Conservation (phyloP, 163 green algal genomes). For the Coccomyxa subellipsoidea region DNA sequence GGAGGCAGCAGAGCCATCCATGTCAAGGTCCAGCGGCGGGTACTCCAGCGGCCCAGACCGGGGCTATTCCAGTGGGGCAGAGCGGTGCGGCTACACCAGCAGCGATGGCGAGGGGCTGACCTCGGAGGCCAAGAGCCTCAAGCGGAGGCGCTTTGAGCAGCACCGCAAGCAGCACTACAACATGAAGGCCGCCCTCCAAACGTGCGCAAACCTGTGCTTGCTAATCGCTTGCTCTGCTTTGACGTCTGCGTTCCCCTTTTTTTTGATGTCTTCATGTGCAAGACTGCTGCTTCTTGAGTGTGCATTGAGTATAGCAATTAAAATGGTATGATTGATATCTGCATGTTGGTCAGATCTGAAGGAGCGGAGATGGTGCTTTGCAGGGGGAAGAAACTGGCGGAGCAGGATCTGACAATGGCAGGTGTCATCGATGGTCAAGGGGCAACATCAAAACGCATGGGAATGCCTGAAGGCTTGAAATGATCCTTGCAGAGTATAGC, state of each 20-base stretch:
- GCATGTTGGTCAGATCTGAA: not conserved
- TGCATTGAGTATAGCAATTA: too few relatives aligned
- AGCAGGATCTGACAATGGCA: not conserved
- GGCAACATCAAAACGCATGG: not conserved
- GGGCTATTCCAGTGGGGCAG: not conserved
- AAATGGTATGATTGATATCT: too few relatives aligned
- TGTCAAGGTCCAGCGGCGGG: not conserved
- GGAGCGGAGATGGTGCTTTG: not conserved
- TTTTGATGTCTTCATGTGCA: too few relatives aligned
- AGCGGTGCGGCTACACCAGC: constrained; percentile 10
- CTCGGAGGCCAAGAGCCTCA: constrained; percentile 30
- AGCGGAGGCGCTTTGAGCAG: constrained; percentile 57
- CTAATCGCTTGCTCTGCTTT: too few relatives aligned
- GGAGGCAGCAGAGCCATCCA: not conserved
- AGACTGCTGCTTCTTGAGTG: too few relatives aligned
- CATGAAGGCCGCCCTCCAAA: constrained; percentile 47
- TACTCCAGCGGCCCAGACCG: constrained; percentile 18
- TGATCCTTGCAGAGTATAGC: too few relatives aligned
- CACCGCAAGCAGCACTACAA: constrained; percentile 62
- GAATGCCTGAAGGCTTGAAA: too few relatives aligned
- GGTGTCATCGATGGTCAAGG: not conserved
- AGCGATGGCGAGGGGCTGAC: constrained; percentile 18
- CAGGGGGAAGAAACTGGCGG: not conserved
- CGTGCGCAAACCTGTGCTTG: too few relatives aligned
- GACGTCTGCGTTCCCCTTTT: too few relatives aligned